Percentiles rank a stretch among this genome's conserved stretches.
phyloP scores from a whole-genome alignment of 2,329 filamentous ascomycete species.

The Neofusicoccum parvum region DNA sequence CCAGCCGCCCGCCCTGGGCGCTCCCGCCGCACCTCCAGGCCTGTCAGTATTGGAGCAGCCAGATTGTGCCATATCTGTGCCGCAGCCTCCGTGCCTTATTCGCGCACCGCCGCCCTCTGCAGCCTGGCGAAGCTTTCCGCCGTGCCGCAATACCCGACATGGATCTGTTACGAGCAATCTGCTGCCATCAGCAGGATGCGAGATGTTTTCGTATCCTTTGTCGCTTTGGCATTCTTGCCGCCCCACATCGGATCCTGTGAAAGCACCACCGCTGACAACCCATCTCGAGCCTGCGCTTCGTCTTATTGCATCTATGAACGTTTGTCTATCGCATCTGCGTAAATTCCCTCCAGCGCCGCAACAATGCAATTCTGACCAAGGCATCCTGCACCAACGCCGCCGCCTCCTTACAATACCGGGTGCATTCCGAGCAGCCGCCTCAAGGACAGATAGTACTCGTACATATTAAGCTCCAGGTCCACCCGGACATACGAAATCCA shows the following conservation, averaged over 20 bases:
- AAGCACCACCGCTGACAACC: not conserved
- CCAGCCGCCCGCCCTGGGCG: not conserved
- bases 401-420: constrained; percentile 25
- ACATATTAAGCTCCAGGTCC: constrained; percentile 60
- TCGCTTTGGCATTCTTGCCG: not conserved
- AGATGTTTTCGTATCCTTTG: not conserved
- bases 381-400: not conserved
- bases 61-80: constrained; percentile 3
- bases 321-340: not conserved
- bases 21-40: not conserved
- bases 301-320: not conserved
- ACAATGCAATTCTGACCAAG: not conserved
- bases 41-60: not conserved
- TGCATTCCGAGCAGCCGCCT: constrained; percentile 53
- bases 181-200: not conserved
- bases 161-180: not conserved
- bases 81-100: constrained; percentile 3
- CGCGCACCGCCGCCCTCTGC: not conserved
- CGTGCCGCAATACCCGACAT: constrained; percentile 7
- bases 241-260: not conserved
- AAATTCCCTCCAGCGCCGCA: constrained; percentile 5
- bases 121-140: not conserved
- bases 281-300: not conserved
- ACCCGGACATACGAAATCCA: constrained; percentile 58
- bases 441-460: constrained; percentile 58